Percentiles rank a stretch among this genome's conserved stretches.
Conservation (phyloP, 169 alveolate species). For the Condylostoma magnum region DNA sequence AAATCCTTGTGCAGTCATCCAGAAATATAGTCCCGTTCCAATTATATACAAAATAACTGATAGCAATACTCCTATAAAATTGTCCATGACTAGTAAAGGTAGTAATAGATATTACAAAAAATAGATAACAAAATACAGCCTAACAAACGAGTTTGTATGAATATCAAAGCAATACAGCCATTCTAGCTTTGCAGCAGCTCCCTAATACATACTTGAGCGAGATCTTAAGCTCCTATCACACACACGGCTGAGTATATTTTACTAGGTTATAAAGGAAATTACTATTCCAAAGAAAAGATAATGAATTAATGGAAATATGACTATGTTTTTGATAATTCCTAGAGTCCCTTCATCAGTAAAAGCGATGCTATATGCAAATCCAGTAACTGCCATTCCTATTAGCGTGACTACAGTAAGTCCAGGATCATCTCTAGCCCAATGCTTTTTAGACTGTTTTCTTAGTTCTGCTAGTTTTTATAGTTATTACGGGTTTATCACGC, state of each 20-base stretch:
- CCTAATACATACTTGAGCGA: not conserved
- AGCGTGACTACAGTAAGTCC: slow-evolving; percentile 26
- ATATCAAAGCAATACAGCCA: slow-evolving; percentile 47
- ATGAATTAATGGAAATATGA: not conserved
- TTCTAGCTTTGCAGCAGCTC: slow-evolving; percentile 38
- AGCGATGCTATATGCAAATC: slow-evolving; percentile 37
- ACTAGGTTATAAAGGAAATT: slow-evolving; percentile 11
- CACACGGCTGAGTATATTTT: not conserved
- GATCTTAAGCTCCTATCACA: not conserved
- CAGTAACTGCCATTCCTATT: slow-evolving; percentile 13
- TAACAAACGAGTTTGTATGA: slow-evolving; percentile 44
- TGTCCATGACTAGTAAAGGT: slow-evolving; percentile 32
- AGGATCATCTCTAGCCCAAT: slow-evolving; percentile 49
- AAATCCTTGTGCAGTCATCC: slow-evolving; percentile 3
- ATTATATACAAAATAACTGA: not conserved
- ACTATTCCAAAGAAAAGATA: not conserved
- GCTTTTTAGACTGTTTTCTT: slow-evolving; percentile 33
- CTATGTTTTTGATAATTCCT: not conserved
- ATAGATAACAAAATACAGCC: slow-evolving; percentile 21
- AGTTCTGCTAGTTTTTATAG: slow-evolving; percentile 6
- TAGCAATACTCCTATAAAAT: not conserved
- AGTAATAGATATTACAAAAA: slow-evolving; percentile 36
- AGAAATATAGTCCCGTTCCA: not conserved
- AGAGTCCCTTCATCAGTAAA: slow-evolving; percentile 13
- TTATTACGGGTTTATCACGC: slow-evolving; percentile 1